These are phyloP conservation scores for Stachybotrys chlorohalonatus DNA, from an alignment of 2,329 filamentous ascomycete genomes.

Conservation along the genomic window DNA sequence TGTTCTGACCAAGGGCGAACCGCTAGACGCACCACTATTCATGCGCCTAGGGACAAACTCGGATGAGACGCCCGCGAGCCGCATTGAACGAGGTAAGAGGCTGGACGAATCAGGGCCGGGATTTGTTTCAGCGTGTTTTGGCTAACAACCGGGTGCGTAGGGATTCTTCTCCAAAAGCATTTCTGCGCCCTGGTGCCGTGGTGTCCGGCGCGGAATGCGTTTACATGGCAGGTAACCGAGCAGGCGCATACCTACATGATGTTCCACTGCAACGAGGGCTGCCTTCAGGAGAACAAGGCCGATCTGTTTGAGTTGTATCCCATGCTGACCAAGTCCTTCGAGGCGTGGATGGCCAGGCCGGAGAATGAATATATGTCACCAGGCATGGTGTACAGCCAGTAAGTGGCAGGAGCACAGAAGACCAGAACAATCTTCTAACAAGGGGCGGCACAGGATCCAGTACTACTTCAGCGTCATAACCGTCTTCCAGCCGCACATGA, in stretches of 20 bases:
- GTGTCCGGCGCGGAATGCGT: neutral
- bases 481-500: neutral
- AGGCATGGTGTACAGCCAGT: neutral
- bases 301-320: conserved; percentile 2
- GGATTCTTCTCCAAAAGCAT: conserved; percentile 1
- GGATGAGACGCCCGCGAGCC: neutral
- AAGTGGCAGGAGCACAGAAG: neutral
- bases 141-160: no score
- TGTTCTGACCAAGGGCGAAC: neutral
- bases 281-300: neutral
- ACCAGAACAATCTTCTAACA: neutral
- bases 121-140: neutral
- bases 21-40: neutral
- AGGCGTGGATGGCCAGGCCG: neutral
- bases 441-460: neutral
- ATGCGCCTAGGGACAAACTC: neutral
- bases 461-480: neutral
- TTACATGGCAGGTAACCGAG: conserved; percentile 1
- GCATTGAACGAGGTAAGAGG: neutral
- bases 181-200: neutral
- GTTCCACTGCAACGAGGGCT: conserved; percentile 1
- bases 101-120: neutral
- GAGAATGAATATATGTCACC: neutral
- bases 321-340: neutral
- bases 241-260: neutral